Evolutionary conservation across 495 filamentous ascomycete species (phyloP).

Genomic region (Rostrohypoxylon terebratum): DNA sequence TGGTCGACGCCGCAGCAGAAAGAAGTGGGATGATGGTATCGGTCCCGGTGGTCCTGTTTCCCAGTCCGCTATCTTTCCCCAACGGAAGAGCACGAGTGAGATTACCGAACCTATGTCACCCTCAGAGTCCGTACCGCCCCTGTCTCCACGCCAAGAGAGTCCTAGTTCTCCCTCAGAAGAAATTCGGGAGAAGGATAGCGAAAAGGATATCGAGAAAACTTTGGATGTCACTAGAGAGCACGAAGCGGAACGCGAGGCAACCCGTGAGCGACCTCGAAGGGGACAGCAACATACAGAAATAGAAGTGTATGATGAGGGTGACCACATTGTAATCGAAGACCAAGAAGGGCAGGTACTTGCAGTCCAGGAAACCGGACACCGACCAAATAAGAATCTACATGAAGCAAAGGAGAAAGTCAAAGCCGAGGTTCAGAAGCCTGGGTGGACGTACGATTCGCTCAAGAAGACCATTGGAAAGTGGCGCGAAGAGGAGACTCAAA

Average conservation of each 20-base stretch:
- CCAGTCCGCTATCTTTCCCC: slow-evolving; percentile 89
- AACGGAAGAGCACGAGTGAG: slow-evolving; percentile 62
- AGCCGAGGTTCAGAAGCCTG: slow-evolving; percentile 53
- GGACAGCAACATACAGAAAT: slow-evolving; percentile 55
- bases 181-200: slow-evolving; percentile 31
- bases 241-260: slow-evolving; percentile 49
- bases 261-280: slow-evolving; percentile 42
- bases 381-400: slow-evolving; percentile 27
- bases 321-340: slow-evolving; percentile 86
- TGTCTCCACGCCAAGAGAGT: slow-evolving; percentile 47
- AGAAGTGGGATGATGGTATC: slow-evolving; percentile 74
- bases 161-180: slow-evolving; percentile 36
- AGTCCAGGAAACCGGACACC: slow-evolving; percentile 48
- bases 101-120: slow-evolving; percentile 44
- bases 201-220: slow-evolving; percentile 39
- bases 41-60: slow-evolving; percentile 89
- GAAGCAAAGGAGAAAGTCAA: slow-evolving; percentile 42
- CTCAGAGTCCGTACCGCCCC: slow-evolving; percentile 31
- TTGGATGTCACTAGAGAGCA: slow-evolving; percentile 29
- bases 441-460: slow-evolving; percentile 57
- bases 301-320: slow-evolving; percentile 84
- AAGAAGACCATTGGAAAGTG: slow-evolving; percentile 63
- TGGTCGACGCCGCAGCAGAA: slow-evolving; percentile 71
- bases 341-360: slow-evolving; percentile 85
- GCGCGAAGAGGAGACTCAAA: slow-evolving; percentile 68